Evolutionary conservation across 2,329 filamentous ascomycete genomes (phyloP), one percentile per base, ranked within the genome.

Genomic region (Pestalotiopsis sp.): DNA sequence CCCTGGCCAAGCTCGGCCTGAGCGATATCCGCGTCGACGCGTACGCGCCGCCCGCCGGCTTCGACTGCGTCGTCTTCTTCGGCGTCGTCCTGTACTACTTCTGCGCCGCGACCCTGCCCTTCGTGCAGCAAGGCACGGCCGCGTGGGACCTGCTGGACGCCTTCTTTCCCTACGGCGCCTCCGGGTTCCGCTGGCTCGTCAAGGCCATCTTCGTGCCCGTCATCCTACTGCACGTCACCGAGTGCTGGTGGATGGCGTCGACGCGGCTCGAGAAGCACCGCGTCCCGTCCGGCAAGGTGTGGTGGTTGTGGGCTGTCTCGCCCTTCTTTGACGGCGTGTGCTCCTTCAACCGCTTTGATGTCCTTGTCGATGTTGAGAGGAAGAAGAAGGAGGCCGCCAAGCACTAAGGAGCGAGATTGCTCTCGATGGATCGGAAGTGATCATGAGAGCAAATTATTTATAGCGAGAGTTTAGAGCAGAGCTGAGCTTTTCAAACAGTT

Each of bases 191-290:
- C 71, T 86, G 83, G 77, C 79, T 92, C 1, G 89, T 91, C 71
- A 86, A 86, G 63, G 77, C 81, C 14, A 81, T 95, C 57, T 82
- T 92, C 67, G 73, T 82, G 23, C 83, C 87, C 0, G 87, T 95
- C 68, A 3, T 94, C 1, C 83, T 76, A 0, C 86, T 94, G 13
- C 95, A 98, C 79, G 25, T 84, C 0, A 69, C 79, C 3, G 95
- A 98, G 83, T 81, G 85, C n/a, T 80, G 81, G 59, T 81, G 83
- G 76, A 82, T 91, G 73, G 85, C 86, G 71, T 79, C 76, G 57
- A 82, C 80, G 63, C 79, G 84, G 69, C 76, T 90, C 69, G 75
- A 74, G 67, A 85, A 77, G 76, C 83, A 86, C 71, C 84, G 84
- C 6, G 84, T 90, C 12, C 77, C 78, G 69, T 77, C 80, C 7